Percentiles rank a stretch among this genome's conserved stretches.
Evolutionary conservation across 139 green algal genomes (phyloP).

Genomic region (Coelastrella sp.): DNA sequence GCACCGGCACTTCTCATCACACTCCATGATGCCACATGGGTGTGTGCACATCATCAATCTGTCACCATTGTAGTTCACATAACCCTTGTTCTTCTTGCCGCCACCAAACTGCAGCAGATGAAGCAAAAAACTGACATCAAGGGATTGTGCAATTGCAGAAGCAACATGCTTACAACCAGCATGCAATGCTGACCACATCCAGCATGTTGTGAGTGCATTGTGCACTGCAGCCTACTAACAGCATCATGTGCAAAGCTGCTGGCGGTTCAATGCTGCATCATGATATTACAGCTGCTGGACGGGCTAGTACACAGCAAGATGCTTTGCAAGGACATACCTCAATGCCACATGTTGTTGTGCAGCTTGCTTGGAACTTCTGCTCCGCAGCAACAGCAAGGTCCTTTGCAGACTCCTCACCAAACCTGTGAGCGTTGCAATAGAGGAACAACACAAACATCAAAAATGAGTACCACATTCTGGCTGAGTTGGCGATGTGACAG

Average conservation of each 20-base stretch:
- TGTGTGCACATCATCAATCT: constrained; percentile 21
- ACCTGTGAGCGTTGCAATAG: neutral
- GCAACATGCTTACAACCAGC: too few relatives aligned
- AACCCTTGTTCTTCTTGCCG: neutral
- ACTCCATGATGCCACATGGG: constrained; percentile 45
- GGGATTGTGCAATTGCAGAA: too few relatives aligned
- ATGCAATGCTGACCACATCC: too few relatives aligned
- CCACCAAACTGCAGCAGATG: neutral
- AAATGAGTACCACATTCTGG: too few relatives aligned
- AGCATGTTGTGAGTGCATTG: too few relatives aligned
- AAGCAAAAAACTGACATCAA: neutral
- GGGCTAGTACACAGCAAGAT: too few relatives aligned
- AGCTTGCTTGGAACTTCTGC: neutral
- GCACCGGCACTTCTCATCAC: constrained; percentile 8
- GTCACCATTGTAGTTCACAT: constrained; percentile 25
- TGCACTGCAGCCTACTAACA: too few relatives aligned
- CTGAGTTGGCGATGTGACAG: too few relatives aligned
- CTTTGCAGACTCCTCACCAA: constrained; percentile 26
- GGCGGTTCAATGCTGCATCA: too few relatives aligned
- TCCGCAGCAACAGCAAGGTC: constrained; percentile 4
- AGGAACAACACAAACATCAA: neutral
- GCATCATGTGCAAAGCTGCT: too few relatives aligned
- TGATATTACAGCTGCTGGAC: too few relatives aligned
- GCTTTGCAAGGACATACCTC: constrained; percentile 2
- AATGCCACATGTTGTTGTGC: neutral